phyloP scores from a whole-genome alignment of 352 stramenopile species.

The Globisporangium carolinianum region DNA sequence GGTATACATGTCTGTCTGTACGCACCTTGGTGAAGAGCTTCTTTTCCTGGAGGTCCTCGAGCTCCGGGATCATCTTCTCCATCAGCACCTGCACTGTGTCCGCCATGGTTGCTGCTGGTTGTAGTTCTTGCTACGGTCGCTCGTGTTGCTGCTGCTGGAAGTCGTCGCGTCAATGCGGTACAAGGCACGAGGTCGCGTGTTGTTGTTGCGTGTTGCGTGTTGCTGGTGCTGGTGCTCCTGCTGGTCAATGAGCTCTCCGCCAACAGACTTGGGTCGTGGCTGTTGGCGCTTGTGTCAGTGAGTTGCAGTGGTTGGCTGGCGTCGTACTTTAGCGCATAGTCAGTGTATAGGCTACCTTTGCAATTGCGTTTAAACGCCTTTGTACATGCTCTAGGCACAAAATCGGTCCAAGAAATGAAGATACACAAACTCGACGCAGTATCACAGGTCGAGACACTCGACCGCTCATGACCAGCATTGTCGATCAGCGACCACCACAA shows the following conservation, averaged over 20 bases:
- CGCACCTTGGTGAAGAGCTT: slow-evolving; percentile 67
- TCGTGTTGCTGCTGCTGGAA: slow-evolving; percentile 1
- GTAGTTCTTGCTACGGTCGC: not conserved
- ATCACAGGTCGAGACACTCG: not conserved
- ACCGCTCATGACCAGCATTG: not conserved
- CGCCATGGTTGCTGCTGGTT: slow-evolving; percentile 59
- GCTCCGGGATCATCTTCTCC: slow-evolving; percentile 92
- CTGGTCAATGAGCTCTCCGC: slow-evolving; percentile 7
- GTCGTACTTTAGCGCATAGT: not conserved
- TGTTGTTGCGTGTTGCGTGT: not conserved
- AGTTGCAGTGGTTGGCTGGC: not conserved
- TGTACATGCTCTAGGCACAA: not conserved
- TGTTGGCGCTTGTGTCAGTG: not conserved
- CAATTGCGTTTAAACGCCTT: not conserved
- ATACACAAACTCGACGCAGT: not conserved
- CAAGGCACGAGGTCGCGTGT: not conserved
- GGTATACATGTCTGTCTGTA: slow-evolving; percentile 2
- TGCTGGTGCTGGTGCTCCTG: not conserved
- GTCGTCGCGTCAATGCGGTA: not conserved
- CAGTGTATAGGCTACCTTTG: too few species aligned
- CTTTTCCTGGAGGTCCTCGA: slow-evolving; percentile 88
- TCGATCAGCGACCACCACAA: not conserved
- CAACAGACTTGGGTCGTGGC: slow-evolving; percentile 10
- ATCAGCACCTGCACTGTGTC: slow-evolving; percentile 91
- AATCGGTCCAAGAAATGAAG: not conserved